Conservation (phyloP, 2,329 filamentous ascomycete genomes). For the Calonectria pseudoreteaudii region DNA sequence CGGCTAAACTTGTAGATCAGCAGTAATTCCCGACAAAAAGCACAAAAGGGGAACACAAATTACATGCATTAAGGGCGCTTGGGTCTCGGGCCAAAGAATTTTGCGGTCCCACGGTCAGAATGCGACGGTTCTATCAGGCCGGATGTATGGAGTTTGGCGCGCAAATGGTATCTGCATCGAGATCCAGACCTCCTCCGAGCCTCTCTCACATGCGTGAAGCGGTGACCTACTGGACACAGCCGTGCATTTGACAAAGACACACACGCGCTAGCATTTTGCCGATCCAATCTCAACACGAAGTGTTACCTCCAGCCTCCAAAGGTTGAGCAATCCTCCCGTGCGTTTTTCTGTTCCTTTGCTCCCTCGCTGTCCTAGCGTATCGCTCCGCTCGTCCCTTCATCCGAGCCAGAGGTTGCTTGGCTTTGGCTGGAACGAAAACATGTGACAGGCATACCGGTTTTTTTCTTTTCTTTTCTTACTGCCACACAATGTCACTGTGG, state of each 20-base stretch:
- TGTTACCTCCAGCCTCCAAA: background rate
- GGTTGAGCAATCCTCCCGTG: background rate
- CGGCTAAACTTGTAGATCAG: background rate
- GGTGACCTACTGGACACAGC: background rate
- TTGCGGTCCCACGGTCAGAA: background rate
- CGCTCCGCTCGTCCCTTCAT: conserved; percentile 23
- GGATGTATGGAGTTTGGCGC: background rate
- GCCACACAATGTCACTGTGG: conserved; percentile 16
- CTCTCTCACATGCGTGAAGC: conserved; percentile 16
- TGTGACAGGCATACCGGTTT: conserved; percentile 17
- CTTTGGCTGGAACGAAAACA: conserved; percentile 7
- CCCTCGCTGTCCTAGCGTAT: conserved; percentile 6
- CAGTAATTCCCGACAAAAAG: conserved; percentile 7
- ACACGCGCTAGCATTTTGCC: background rate
- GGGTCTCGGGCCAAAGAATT: background rate
- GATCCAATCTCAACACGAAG: background rate
- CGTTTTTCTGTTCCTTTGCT: conserved; percentile 3
- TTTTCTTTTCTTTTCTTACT: background rate
- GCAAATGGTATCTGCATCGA: background rate
- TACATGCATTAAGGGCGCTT: background rate
- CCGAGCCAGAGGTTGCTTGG: conserved; percentile 7
- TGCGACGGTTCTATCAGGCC: background rate
- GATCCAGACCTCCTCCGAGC: background rate
- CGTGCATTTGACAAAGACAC: background rate
- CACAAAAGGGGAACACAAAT: background rate